Evolutionary conservation across 1,139 yeast species (phyloP), one percentile per base, ranked within the genome.

Genomic region (Magnusiomyces ingens): DNA sequence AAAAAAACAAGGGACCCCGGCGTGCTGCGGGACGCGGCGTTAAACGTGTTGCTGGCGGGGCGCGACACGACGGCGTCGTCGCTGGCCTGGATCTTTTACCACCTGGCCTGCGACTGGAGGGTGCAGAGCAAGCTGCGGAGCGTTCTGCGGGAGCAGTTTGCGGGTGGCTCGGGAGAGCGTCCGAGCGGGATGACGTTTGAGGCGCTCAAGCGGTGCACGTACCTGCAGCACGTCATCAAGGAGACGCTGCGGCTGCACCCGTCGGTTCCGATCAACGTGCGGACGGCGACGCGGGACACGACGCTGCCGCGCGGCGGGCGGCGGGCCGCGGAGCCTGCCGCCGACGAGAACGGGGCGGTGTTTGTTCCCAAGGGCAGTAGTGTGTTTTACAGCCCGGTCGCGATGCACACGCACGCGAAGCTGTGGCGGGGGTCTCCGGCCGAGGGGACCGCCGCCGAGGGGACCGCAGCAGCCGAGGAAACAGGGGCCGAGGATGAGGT

Each of bases 21-120:
- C 40, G 70, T 72, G 12, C 71, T 78, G 58, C 71, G 79, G 52
- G 80, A 77, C 61, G 80, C 77, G 63, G 66, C 75, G 53, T 70
- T 78, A 59, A 78, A 77, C 60, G 74, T 78, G 57, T 65, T 78
- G 59, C 68, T 77, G 41, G 81, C 81, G 22, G 81, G 80, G 32
- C 71, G 81, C 60, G 81, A 77, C 62, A 77, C 81, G 36, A 77
- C 81, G 32, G 81, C 81, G 2, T 76, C 77, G 4, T 67, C 76
- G 48, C 68, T 77, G 55, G 71, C 79, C 13, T 76, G 74, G 61
- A 59, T 71, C 13, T 67, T 77, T 54, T 75, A 67, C 56, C 78
- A 74, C 59, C 68, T 77, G 54, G 73, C 78, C 2, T 66, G 75
- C 55, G 69, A 74, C 57, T 77, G 75, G 2, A 63, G 60, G 2